phyloP scores from a whole-genome alignment of 148 eudicot species.

The Silene latifolia region DNA sequence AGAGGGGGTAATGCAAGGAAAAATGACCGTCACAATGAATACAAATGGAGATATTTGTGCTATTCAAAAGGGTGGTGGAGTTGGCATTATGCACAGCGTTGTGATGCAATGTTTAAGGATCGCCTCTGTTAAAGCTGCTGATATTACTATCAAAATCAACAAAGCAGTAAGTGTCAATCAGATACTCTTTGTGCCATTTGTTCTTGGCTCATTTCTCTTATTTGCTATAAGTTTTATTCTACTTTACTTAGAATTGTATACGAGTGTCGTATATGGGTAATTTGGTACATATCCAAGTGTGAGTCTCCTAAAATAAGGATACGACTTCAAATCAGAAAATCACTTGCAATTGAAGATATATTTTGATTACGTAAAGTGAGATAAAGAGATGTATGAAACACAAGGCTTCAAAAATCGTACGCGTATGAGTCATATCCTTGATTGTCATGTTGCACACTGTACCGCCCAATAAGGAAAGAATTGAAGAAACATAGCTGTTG shows the following conservation, averaged over 20 bases:
- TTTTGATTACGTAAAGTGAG: too few species aligned
- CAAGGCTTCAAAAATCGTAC: too few species aligned
- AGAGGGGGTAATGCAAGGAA: constrained; percentile 86
- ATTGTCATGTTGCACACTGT: too few species aligned
- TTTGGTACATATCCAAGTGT: too few species aligned
- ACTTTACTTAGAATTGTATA: neutral
- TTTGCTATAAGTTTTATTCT: neutral
- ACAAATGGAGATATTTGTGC: constrained; percentile 88
- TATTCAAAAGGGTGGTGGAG: constrained; percentile 92
- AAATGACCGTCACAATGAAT: constrained; percentile 74
- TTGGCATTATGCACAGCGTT: constrained; percentile 63
- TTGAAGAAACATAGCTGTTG: neutral
- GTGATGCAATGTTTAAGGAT: constrained; percentile 81
- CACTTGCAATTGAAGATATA: too few species aligned
- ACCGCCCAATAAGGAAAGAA: neutral
- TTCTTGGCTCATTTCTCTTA: neutral
- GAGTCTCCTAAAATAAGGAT: too few species aligned
- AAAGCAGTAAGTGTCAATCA: constrained; percentile 54
- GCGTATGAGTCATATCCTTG: too few species aligned
- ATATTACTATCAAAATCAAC: constrained; percentile 71
- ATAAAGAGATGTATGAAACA: too few species aligned
- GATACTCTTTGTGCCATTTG: neutral
- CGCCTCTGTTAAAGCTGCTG: constrained; percentile 83
- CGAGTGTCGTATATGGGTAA: too few species aligned
- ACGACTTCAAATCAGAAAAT: too few species aligned